Base-by-base conservation (phyloP, 345 rosid species). In the Populus davidiana region DNA sequence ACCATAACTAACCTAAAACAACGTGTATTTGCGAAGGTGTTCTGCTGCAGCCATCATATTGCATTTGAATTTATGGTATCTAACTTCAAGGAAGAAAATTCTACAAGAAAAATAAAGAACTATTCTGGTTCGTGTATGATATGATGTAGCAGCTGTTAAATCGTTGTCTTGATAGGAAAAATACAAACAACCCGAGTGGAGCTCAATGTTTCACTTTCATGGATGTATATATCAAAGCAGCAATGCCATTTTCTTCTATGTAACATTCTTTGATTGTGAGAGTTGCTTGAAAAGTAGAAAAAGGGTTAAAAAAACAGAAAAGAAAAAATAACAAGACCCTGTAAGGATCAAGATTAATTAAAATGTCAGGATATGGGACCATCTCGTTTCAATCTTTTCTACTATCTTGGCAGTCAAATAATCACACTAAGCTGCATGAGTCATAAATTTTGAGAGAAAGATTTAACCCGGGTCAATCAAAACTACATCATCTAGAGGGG, bases 201-300 rank as follows among this genome's bases (percentile, higher is more conserved):
- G 70, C 73, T 77, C 75, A 73, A 78, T 39, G 74, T 75, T 77
- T 79, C 86, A 49, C 62, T 84, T 79, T 78, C 81, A 81, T 20
- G 56, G 49, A 76, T 39, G 69, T 33, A 81, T 63, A n/a, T 27
- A n/a, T 73, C 73, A 63, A 31, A 65, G 41, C n/a, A 77, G 82
- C 66, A 69, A 64, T 65, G 88, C 80, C 87, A 80, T 81, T 87
- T 84, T 85, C 87, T 78, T 4, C 79, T 71, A 49, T 68, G 50
- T 54, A 71, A 14, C 76, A 75, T 76, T 76, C 63, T 78, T 78
- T 47, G 77, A 75, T 73, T 67, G 71, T 36, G 73, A 73, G 41
- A 33, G 63, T 68, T 70, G 56, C 65, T 75, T 71, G 35, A 66
- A 14, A 39, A 65, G 8, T 44, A 23, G n/a, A 2, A 59, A 35